phyloP scores from a whole-genome alignment of 163 green algal species.

The Prototheca cutis region DNA sequence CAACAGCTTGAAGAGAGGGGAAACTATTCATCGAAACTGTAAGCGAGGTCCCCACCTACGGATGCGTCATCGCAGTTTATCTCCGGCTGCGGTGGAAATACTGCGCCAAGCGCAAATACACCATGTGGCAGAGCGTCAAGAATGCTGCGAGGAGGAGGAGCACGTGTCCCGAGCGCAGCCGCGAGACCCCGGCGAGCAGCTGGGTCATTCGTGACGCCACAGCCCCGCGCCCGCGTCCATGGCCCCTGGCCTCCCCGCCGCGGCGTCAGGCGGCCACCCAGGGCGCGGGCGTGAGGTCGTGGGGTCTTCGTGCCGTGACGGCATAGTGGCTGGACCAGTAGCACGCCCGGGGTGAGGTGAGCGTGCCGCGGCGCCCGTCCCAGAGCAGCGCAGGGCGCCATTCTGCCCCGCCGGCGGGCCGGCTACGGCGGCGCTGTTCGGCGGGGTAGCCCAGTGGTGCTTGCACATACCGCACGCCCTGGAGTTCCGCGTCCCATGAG shows the following conservation, averaged over 20 bases:
- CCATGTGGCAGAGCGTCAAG: neutral
- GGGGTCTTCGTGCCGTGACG: slow-evolving; percentile 10
- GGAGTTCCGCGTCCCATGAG: slow-evolving; percentile 36
- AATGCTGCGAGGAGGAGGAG: neutral
- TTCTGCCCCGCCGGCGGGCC: neutral
- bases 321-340: slow-evolving; percentile 40
- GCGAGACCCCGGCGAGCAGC: too few species aligned
- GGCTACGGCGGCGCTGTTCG: slow-evolving; percentile 9
- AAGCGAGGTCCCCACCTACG: too few species aligned
- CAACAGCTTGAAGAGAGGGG: too few species aligned
- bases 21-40: too few species aligned
- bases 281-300: slow-evolving; percentile 21
- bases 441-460: slow-evolving; percentile 39
- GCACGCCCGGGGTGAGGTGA: slow-evolving; percentile 10
- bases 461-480: slow-evolving; percentile 43
- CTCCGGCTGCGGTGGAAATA: too few species aligned
- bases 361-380: slow-evolving; percentile 13
- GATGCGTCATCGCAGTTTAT: too few species aligned
- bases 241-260: neutral
- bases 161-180: neutral
- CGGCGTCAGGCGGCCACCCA: slow-evolving; percentile 21
- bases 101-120: too few species aligned
- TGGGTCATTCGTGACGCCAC: too few species aligned
- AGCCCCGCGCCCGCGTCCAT: neutral
- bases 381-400: slow-evolving; percentile 34